A percentile compares a stretch with the other conserved stretches of the same genome.
These are phyloP conservation scores for Cunninghamia lanceolata DNA, from an alignment of 75 land plant species.

Conservation along the genomic window DNA sequence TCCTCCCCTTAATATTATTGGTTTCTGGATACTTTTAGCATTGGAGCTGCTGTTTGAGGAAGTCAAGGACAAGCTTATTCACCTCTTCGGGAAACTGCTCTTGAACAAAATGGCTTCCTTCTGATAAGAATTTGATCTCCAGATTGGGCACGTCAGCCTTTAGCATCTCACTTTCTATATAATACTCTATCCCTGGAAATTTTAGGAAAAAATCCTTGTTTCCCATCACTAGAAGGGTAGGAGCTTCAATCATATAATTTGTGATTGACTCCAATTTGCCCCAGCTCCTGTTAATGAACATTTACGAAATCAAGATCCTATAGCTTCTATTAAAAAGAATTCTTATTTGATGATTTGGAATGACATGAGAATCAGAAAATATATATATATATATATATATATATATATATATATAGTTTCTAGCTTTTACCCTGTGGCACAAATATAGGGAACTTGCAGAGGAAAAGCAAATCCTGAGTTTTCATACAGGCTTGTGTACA, in stretches of 20 bases:
- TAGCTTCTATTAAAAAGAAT: neutral
- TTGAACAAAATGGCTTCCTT: conserved; percentile 58
- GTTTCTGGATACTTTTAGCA: too few relatives aligned
- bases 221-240: conserved; percentile 43
- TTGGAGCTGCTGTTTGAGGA: conserved; percentile 29
- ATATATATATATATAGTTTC: too few relatives aligned
- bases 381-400: neutral
- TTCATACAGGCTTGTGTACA: conserved; percentile 44
- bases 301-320: neutral
- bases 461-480: conserved; percentile 55
- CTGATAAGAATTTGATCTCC: conserved; percentile 23
- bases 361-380: neutral
- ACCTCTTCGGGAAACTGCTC: conserved; percentile 58
- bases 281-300: conserved; percentile 5
- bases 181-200: conserved; percentile 47
- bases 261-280: neutral
- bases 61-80: conserved; percentile 42
- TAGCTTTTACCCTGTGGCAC: neutral
- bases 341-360: too few relatives aligned
- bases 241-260: conserved; percentile 25
- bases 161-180: conserved; percentile 29
- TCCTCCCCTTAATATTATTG: too few relatives aligned
- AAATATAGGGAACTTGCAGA: conserved; percentile 50
- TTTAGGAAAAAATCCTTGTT: conserved; percentile 41
- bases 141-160: conserved; percentile 35